These are phyloP conservation scores for Cochliopodium minus DNA, from an alignment of 208 protist species.

Conservation along the genomic window DNA sequence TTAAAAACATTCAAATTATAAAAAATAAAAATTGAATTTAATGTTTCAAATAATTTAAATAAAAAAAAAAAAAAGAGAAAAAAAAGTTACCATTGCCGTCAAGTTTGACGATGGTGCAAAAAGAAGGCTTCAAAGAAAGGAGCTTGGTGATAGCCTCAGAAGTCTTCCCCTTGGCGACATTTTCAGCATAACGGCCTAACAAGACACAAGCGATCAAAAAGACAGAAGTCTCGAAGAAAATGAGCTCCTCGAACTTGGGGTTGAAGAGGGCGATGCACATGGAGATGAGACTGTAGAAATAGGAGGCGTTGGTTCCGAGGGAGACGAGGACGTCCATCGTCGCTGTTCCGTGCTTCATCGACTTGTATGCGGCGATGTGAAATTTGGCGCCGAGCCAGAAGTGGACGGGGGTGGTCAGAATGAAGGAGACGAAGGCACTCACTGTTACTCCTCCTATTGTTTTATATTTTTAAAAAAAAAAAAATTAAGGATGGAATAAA, in stretches of 20 bases:
- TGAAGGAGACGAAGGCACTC: no score
- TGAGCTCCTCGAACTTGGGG: constrained; percentile 17
- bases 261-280: neutral
- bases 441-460: no score
- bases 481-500: neutral
- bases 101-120: no score
- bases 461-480: neutral
- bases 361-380: constrained; percentile 10
- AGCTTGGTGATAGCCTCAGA: constrained; percentile 57
- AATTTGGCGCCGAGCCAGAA: constrained; percentile 16
- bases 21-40: no score
- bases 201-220: constrained; percentile 81
- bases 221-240: constrained; percentile 80
- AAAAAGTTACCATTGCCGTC: no score
- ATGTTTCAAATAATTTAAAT: no score
- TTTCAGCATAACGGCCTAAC: constrained; percentile 78
- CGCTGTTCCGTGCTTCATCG: constrained; percentile 9
- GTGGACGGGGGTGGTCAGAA: constrained; percentile 10
- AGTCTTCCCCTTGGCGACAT: constrained; percentile 67
- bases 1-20: no score
- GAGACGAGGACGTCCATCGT: constrained; percentile 23
- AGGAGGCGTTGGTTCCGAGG: constrained; percentile 10
- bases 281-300: neutral
- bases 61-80: no score
- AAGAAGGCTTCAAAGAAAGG: constrained; percentile 41